Base-by-base conservation (phyloP, 2,329 filamentous ascomycete species). In the Chaetomium sp. region DNA sequence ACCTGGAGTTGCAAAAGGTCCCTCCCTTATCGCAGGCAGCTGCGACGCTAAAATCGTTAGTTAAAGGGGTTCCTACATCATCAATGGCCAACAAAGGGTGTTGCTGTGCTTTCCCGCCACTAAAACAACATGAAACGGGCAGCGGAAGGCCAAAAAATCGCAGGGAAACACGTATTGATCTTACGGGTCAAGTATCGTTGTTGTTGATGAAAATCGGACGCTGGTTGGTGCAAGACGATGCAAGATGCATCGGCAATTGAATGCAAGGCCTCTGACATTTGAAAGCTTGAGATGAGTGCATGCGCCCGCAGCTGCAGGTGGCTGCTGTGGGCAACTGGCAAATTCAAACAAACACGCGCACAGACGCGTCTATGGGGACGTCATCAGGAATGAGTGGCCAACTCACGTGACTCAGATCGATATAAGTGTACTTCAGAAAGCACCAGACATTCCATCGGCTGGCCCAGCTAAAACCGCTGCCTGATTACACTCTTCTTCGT, bases 291-390 rank as follows among this genome's bases (percentile, higher is more conserved):
- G 48, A 38, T 35, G 49, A 32, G 35, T 51, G 44, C 48, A 42
- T 19, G 35, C 19, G 19, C 40, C 40, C 11, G 6, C 40, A n/a
- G 40, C 40, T 6, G 40, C 6, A 11, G 14, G 14, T 49, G 14
- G 8, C 11, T 12, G n/a, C 19, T 27, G 9, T 35, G 34, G 45
- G 6, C n/a, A 4, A 12, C 35, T n/a, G 6, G 45, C 8, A 14
- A 45, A 45, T 44, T 52, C 40, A 52, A 52, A 44, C 40, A 45
- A 52, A 52, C 49, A 52, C 38, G 33, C 40, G 40, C 40, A 36
- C 34, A 27, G 36, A 33, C 38, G 41, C 49, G 49, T 37, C 41
- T 33, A 12, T n/a, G 37, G 48, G 41, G 49, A 45, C 49, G 49
- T 44, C 49, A 44, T 52, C 12, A 35, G 32, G 8, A 36, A 35